phyloP scores from a whole-genome alignment of 2,329 filamentous ascomycete species.

The Cryphonectria radicalis region DNA sequence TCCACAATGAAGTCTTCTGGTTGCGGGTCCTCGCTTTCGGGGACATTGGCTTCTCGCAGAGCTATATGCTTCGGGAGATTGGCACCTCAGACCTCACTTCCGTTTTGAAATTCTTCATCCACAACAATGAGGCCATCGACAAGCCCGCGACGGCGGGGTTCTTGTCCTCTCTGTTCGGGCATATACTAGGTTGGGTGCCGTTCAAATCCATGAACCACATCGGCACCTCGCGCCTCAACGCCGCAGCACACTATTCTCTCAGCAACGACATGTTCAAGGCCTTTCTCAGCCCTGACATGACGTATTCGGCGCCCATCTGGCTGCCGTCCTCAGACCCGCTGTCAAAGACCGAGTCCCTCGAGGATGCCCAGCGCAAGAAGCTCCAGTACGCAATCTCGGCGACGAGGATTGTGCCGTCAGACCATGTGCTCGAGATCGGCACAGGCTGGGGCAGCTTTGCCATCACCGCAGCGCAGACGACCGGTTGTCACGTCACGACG shows the following conservation, averaged over 20 bases:
- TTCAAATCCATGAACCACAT: conserved; percentile 18
- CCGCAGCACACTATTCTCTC: conserved; percentile 22
- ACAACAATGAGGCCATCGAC: conserved; percentile 15
- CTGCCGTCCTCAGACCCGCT: conserved; percentile 19
- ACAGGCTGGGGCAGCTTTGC: conserved; percentile 30
- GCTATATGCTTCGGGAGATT: conserved; percentile 28
- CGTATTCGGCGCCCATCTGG: conserved; percentile 29
- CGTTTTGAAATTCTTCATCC: conserved; percentile 28
- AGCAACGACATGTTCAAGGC: conserved; percentile 28
- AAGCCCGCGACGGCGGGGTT: conserved; percentile 13
- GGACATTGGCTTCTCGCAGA: conserved; percentile 28
- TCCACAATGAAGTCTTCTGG: conserved; percentile 26
- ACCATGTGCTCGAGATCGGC: conserved; percentile 30
- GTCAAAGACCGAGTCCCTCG: conserved; percentile 21
- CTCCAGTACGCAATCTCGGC: conserved; percentile 24
- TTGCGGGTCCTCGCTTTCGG: conserved; percentile 21
- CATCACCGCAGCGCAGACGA: conserved; percentile 23
- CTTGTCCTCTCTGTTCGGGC: conserved; percentile 5
- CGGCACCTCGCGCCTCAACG: conserved; percentile 17
- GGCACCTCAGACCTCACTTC: conserved; percentile 23
- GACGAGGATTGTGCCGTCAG: conserved; percentile 13
- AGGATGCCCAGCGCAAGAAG: conserved; percentile 28
- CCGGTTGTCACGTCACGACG: conserved; percentile 28
- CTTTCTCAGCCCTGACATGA: conserved; percentile 29
- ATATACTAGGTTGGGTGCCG: background rate